Evolutionary conservation across 176 grass and related monocot genomes (phyloP).

Genomic region (Puccinellia tenuiflora): DNA sequence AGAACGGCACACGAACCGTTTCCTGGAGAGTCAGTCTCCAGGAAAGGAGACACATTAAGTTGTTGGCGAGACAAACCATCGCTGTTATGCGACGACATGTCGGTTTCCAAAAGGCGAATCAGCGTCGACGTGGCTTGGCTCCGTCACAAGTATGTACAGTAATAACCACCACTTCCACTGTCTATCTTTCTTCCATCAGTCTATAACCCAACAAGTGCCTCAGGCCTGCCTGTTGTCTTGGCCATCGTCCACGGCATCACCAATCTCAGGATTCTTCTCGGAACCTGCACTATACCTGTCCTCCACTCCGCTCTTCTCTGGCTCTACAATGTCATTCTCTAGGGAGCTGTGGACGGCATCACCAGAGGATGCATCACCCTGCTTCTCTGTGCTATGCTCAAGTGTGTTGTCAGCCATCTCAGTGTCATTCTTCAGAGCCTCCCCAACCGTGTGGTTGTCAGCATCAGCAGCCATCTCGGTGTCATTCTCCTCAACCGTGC

Average conservation of each 20-base stretch:
- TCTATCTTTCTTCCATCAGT: neutral
- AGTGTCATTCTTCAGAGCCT: constrained; percentile 8
- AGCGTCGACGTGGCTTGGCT: neutral
- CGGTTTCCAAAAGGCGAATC: constrained; percentile 8
- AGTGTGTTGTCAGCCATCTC: neutral
- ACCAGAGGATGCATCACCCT: neutral
- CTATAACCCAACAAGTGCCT: neutral
- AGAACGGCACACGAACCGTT: neutral
- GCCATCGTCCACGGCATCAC: neutral
- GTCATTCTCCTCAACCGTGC: constrained; percentile 1
- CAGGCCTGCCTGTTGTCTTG: neutral
- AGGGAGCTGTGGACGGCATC: neutral
- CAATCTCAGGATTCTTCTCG: neutral
- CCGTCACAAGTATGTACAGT: constrained; percentile 28
- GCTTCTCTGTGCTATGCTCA: neutral
- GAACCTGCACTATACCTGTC: neutral
- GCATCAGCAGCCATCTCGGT: neutral
- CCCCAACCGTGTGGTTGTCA: neutral
- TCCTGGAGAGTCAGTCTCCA: neutral
- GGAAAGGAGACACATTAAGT: constrained; percentile 6
- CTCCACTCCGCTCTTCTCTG: neutral
- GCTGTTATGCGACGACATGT: neutral
- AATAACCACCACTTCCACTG: neutral
- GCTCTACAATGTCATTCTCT: neutral
- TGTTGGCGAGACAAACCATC: neutral